Percentiles rank a stretch among this genome's conserved stretches.
Evolutionary conservation across 23 red algal genomes (phyloP).

Genomic region (Gracilariopsis chorda): DNA sequence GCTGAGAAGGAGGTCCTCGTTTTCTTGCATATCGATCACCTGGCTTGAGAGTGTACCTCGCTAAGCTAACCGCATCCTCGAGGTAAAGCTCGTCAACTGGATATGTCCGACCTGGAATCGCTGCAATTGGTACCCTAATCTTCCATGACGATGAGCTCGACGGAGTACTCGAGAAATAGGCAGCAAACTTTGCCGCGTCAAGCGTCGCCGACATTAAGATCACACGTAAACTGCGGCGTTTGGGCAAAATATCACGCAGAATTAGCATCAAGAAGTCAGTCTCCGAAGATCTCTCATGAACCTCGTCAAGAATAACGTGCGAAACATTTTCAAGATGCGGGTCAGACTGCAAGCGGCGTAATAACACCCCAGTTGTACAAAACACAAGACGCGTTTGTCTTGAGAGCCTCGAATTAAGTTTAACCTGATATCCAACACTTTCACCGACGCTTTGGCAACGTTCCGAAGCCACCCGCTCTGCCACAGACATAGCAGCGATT

Average conservation of each 20-base stretch:
- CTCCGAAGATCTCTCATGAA: constrained; percentile 92
- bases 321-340: constrained; percentile 60
- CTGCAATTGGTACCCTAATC: constrained; percentile 47
- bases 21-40: constrained; percentile 68
- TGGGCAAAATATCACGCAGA: constrained; percentile 51
- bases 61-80: constrained; percentile 67
- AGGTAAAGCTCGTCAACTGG: constrained; percentile 81
- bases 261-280: constrained; percentile 84
- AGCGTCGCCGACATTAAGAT: constrained; percentile 93
- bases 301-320: constrained; percentile 94
- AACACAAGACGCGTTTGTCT: constrained; percentile 59
- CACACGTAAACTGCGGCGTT: constrained; percentile 22
- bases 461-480: constrained; percentile 83
- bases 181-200: constrained; percentile 74
- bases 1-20: background rate
- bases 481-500: constrained; percentile 93
- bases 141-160: background rate
- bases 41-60: constrained; percentile 44
- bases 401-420: constrained; percentile 44
- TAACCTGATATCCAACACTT: constrained; percentile 79
- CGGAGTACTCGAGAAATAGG: constrained; percentile 56
- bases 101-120: constrained; percentile 88
- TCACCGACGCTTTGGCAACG: constrained; percentile 70
- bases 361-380: constrained; percentile 77
- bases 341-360: constrained; percentile 74